Conservation (phyloP, 208 protist species). For the Wallacemonas sp. region DNA sequence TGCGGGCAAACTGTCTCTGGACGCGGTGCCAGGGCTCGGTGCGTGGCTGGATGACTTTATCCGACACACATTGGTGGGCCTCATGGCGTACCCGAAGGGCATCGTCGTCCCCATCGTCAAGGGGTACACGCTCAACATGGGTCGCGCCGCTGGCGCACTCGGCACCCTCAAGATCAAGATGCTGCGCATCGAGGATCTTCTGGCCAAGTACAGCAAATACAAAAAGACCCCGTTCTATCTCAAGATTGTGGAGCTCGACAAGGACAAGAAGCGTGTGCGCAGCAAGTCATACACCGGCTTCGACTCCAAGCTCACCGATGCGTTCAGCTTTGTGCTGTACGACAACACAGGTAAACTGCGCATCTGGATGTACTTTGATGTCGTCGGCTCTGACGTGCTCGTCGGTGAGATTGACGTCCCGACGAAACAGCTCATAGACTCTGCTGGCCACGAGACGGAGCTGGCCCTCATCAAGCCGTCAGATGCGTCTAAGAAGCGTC, state of each 20-base stretch:
- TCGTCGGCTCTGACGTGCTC: constrained; percentile 49
- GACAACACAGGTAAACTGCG: constrained; percentile 52
- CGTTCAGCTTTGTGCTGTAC: constrained; percentile 65
- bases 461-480: constrained; percentile 38
- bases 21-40: constrained; percentile 60
- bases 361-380: constrained; percentile 77
- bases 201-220: constrained; percentile 50
- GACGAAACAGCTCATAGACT: constrained; percentile 42
- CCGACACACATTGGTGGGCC: constrained; percentile 57
- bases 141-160: constrained; percentile 41
- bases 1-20: constrained; percentile 55
- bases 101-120: constrained; percentile 54
- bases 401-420: constrained; percentile 56
- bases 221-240: constrained; percentile 71
- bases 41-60: constrained; percentile 70
- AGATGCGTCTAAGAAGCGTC: constrained; percentile 28
- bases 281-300: constrained; percentile 55
- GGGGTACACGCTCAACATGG: constrained; percentile 43
- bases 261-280: constrained; percentile 43
- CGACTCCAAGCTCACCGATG: constrained; percentile 40
- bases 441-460: constrained; percentile 32
- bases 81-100: constrained; percentile 64
- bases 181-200: constrained; percentile 41
- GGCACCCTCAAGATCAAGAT: constrained; percentile 59
- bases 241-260: constrained; percentile 45